Evolutionary conservation across 2,329 filamentous ascomycete genomes (phyloP), one percentile per base, ranked within the genome.

Genomic region (Xylariaceae sp.): DNA sequence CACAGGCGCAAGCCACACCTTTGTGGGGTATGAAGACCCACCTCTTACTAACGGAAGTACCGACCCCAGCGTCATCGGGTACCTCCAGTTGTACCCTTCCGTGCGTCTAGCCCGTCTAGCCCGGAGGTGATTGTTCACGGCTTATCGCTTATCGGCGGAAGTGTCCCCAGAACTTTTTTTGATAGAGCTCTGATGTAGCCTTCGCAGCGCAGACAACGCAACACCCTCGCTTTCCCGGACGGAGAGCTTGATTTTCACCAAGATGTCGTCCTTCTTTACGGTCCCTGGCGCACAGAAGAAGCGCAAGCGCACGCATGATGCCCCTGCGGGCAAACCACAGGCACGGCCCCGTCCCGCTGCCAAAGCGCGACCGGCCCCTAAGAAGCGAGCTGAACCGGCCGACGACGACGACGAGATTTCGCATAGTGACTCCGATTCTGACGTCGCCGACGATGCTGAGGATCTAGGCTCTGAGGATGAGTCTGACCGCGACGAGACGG

Each of bases 241-340:
- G 45, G 45, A 61, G 51, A 44, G 58, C 67, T 78, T 65, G 66
- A 95, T 44, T 39, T 30, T 44, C 44, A 42, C 45, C 61, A 58
- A 60, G 8, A 66, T 96, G 92, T 96, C 93, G 70, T 96, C 92
- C 45, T 99, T 97, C 77, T 99, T 99, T 77, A 96, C 92, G 55
- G 80, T 88, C 45, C 92, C 94, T 4, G 88, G 89, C 47, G 88
- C 89, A 54, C 88, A 93, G 71, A 90, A 90, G 78, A 97, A 97
- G 82, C 83, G 94, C 69, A 97, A 97, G 81, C 83, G 92, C 62
- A 70, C 74, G 78, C 58, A 80, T 81, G 71, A 77, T 13, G 80
- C 85, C 54, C 74, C 74, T 4, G 81, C 84, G 1, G 86, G 86
- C 73, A 88, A 87, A 71, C 79, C 83, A 72, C 68, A 80, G 62